Percentiles rank a stretch among this genome's conserved stretches.
phyloP scores from a whole-genome alignment of 768 basidiomycete species.

The Lactarius hengduanensis region DNA sequence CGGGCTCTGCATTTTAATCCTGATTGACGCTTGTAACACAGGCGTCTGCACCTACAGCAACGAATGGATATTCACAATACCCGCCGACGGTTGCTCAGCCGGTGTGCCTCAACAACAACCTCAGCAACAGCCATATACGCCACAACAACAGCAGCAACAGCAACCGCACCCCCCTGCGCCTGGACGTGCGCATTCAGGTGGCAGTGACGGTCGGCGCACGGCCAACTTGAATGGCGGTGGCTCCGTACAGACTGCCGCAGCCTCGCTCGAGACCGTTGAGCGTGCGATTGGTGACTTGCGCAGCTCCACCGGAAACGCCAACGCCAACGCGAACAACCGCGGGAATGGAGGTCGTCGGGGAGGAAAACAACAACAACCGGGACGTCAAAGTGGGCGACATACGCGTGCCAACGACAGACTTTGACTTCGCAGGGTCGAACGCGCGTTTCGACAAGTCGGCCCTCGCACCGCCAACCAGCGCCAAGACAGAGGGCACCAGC shows the following conservation, averaged over 20 bases:
- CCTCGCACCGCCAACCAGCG: constrained; percentile 34
- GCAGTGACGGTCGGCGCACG: constrained; percentile 34
- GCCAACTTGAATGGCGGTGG: constrained; percentile 39
- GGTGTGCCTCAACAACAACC: constrained; percentile 25
- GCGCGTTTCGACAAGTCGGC: constrained; percentile 79
- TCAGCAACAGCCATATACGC: constrained; percentile 30
- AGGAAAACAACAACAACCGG: constrained; percentile 18
- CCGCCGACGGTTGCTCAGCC: constrained; percentile 31
- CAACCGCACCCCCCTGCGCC: constrained; percentile 15
- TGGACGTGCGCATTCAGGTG: constrained; percentile 25
- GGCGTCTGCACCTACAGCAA: constrained; percentile 50
- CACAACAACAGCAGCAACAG: constrained; percentile 25
- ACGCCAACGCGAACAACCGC: constrained; percentile 35
- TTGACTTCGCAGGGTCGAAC: constrained; percentile 78
- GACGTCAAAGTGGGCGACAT: constrained; percentile 39
- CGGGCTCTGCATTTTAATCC: constrained; percentile 8
- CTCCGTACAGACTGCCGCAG: constrained; percentile 67
- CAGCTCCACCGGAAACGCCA: constrained; percentile 34
- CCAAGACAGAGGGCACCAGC: constrained; percentile 33
- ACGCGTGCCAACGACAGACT: constrained; percentile 72
- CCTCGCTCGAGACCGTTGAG: constrained; percentile 71
- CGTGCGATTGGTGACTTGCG: constrained; percentile 54
- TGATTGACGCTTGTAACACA: constrained; percentile 30
- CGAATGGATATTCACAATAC: constrained; percentile 30
- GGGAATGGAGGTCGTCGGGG: constrained; percentile 38